A percentile compares a stretch with the other conserved stretches of the same genome.
Evolutionary conservation across 2,329 filamentous ascomycete genomes (phyloP).

Genomic region (Arthrocladium fulminans): DNA sequence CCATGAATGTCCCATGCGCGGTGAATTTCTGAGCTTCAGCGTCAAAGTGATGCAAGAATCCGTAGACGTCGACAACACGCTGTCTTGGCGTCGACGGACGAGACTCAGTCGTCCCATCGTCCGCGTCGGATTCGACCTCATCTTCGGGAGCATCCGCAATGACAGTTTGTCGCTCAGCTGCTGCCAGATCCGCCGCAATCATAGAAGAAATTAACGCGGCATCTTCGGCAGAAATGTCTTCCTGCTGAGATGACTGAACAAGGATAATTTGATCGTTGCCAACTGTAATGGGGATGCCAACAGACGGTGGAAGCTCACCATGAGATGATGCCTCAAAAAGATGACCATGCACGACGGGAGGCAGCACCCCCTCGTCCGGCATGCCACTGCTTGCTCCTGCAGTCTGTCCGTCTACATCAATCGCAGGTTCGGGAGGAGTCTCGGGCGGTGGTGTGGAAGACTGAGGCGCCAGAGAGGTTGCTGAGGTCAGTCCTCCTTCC

Average conservation of each 20-base stretch:
- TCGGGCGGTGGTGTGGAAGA: background rate
- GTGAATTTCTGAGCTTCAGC: slow-evolving; percentile 37
- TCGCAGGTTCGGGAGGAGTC: background rate
- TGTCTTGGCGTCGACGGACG: slow-evolving; percentile 6
- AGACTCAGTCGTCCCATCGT: slow-evolving; percentile 2
- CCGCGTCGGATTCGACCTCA: background rate
- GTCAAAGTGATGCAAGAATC: slow-evolving; percentile 46
- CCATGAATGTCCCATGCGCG: slow-evolving; percentile 36
- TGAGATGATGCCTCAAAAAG: slow-evolving; percentile 7
- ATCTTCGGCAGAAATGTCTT: slow-evolving; percentile 18
- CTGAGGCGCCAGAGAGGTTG: background rate
- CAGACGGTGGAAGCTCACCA: background rate
- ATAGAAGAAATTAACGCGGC: slow-evolving; percentile 26
- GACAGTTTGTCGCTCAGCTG: slow-evolving; percentile 5
- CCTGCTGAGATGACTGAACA: slow-evolving; percentile 1
- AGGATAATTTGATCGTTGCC: slow-evolving; percentile 8
- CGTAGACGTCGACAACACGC: slow-evolving; percentile 30
- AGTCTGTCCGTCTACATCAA: background rate
- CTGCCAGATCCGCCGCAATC: slow-evolving; percentile 18
- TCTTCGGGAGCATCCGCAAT: background rate
- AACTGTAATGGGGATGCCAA: slow-evolving; percentile 4
- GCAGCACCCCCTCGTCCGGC: background rate
- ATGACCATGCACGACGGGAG: slow-evolving; percentile 8
- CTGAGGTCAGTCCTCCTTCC: background rate
- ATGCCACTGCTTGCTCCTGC: background rate